A percentile compares a stretch with the other conserved stretches of the same genome.
phyloP scores from a whole-genome alignment of 2,329 filamentous ascomycete species.

The Pseudocercospora ulei region DNA sequence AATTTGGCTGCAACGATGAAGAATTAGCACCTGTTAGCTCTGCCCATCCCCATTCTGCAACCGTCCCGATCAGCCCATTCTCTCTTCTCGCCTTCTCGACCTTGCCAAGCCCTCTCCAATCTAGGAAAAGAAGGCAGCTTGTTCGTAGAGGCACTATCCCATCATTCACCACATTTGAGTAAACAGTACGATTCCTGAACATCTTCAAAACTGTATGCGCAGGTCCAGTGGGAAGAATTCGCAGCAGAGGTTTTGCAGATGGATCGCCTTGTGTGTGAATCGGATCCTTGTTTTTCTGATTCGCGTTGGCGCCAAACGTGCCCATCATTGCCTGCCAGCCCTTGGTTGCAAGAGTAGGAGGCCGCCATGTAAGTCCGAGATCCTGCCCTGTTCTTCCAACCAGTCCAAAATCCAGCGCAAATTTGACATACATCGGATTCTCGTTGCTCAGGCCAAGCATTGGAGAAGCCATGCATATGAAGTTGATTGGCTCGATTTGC shows the following conservation, averaged over 20 bases:
- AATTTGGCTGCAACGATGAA: slow-evolving; percentile 43
- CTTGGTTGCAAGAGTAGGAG: slow-evolving; percentile 72
- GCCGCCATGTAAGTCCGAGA: slow-evolving; percentile 84
- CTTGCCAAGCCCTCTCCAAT: slow-evolving; percentile 86
- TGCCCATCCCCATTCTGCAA: slow-evolving; percentile 89
- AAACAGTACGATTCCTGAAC: slow-evolving; percentile 83
- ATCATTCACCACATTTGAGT: slow-evolving; percentile 96
- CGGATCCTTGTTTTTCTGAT: slow-evolving; percentile 41
- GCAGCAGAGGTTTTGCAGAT: slow-evolving; percentile 75
- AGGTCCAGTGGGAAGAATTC: slow-evolving; percentile 82
- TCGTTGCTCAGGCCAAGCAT: slow-evolving; percentile 91
- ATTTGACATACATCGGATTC: slow-evolving; percentile 93
- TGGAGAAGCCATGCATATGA: slow-evolving; percentile 76
- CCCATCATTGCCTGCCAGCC: slow-evolving; percentile 83
- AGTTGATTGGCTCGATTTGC: slow-evolving; percentile 76
- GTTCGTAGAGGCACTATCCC: slow-evolving; percentile 91
- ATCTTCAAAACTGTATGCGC: slow-evolving; percentile 77
- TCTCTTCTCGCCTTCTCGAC: slow-evolving; percentile 91
- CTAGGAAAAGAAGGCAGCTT: slow-evolving; percentile 89
- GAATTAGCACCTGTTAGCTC: slow-evolving; percentile 67
- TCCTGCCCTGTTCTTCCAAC: slow-evolving; percentile 95
- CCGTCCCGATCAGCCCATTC: slow-evolving; percentile 81
- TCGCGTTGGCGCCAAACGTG: slow-evolving; percentile 56
- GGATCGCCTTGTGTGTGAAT: slow-evolving; percentile 51
- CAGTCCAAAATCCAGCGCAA: slow-evolving; percentile 88